A percentile compares a stretch with the other conserved stretches of the same genome.
phyloP scores from a whole-genome alignment of 176 grass and related monocot species.

The Oryza coarctata region DNA sequence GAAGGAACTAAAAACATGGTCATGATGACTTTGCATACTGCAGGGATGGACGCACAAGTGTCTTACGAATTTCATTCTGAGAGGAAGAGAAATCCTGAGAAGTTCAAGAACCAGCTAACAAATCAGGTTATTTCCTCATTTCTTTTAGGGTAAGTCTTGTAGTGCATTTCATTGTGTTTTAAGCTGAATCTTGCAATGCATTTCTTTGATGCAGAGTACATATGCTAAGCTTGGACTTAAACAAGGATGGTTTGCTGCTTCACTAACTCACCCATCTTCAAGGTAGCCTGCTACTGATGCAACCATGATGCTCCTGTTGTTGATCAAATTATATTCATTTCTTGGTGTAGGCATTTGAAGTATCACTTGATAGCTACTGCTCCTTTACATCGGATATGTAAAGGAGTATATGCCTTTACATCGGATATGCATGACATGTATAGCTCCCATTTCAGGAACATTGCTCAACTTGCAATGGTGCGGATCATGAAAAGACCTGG shows the following conservation, averaged over 20 bases:
- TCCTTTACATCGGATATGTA: conserved; percentile 4
- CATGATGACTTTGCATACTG: conserved; percentile 21
- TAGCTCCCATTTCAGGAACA: conserved; percentile 61
- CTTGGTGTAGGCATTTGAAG: not conserved
- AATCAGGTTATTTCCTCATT: conserved; percentile 66
- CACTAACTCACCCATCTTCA: conserved; percentile 63
- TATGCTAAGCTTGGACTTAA: conserved; percentile 87
- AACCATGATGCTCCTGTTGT: not conserved
- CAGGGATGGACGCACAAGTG: conserved; percentile 96
- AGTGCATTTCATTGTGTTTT: not conserved
- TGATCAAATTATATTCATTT: conserved; percentile 2
- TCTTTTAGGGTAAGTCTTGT: not conserved
- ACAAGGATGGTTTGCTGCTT: conserved; percentile 82
- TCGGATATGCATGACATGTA: not conserved
- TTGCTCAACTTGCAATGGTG: conserved; percentile 90
- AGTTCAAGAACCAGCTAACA: conserved; percentile 86
- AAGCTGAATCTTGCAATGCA: conserved; percentile 15
- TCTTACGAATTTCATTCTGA: conserved; percentile 94
- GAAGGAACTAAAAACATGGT: not conserved
- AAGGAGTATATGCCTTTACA: too few relatives aligned
- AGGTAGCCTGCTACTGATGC: conserved; percentile 49
- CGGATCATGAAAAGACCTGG: conserved; percentile 73
- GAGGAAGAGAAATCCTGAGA: conserved; percentile 87
- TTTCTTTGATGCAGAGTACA: conserved; percentile 54
- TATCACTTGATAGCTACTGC: not conserved